phyloP scores from a whole-genome alignment of 2,329 filamentous ascomycete genomes.

The Hortaea werneckii region DNA sequence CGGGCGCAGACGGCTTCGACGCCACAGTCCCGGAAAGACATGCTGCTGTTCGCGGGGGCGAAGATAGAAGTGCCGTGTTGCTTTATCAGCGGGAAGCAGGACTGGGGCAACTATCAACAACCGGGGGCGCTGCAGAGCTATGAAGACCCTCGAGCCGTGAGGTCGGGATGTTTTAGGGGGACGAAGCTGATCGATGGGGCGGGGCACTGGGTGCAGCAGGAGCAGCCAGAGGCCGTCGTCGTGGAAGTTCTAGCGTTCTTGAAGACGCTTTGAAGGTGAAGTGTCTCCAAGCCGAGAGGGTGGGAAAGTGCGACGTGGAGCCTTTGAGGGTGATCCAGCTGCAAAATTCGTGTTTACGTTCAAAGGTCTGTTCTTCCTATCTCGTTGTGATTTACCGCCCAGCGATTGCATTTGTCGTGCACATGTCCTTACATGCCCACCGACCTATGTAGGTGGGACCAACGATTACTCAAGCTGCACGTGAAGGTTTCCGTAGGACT shows the following conservation, averaged over 20 bases:
- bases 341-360: no score
- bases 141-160: slow-evolving; percentile 27
- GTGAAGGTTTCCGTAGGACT: no score
- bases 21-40: slow-evolving; percentile 37
- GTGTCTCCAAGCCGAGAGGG: no score
- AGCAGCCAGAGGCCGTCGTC: slow-evolving; percentile 47
- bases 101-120: slow-evolving; percentile 61
- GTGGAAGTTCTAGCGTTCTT: slow-evolving; percentile 38
- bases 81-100: slow-evolving; percentile 52
- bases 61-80: slow-evolving; percentile 51
- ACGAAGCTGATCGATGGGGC: slow-evolving; percentile 46
- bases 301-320: no score
- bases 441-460: no score
- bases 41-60: slow-evolving; percentile 49
- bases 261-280: background rate
- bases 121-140: slow-evolving; percentile 53
- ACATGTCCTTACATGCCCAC: no score
- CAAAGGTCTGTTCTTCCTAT: no score
- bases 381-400: no score
- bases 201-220: slow-evolving; percentile 63
- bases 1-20: slow-evolving; percentile 43
- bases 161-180: slow-evolving; percentile 42
- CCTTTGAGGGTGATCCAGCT: no score
- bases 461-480: no score
- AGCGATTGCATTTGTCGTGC: no score